Evolutionary conservation across 805 yeast species (phyloP).

Genomic region (Candida nonsorbophila): DNA sequence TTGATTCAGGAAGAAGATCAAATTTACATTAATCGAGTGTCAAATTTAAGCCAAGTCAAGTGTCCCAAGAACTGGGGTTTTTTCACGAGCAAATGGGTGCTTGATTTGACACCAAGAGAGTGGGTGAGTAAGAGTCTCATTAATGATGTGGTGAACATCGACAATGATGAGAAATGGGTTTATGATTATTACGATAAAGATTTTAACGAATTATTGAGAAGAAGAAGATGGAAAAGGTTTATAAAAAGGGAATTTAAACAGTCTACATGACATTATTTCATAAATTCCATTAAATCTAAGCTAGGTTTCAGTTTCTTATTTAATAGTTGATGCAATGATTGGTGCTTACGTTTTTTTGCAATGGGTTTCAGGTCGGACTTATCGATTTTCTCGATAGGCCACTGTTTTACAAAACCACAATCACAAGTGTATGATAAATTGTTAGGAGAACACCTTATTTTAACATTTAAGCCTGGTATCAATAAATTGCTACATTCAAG

Average conservation of each 20-base stretch:
- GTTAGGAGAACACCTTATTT: not conserved
- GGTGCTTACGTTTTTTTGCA: conserved; percentile 41
- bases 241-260: no score
- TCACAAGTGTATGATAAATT: conserved; percentile 6
- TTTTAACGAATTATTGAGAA: conserved; percentile 37
- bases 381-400: not conserved
- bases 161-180: conserved; percentile 80
- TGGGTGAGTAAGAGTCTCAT: conserved; percentile 60
- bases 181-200: conserved; percentile 48
- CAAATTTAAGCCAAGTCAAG: conserved; percentile 27
- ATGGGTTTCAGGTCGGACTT: not conserved
- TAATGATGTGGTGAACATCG: conserved; percentile 51
- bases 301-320: conserved; percentile 33
- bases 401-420: conserved; percentile 10
- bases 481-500: conserved; percentile 22
- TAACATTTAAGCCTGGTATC: conserved; percentile 24
- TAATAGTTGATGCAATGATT: conserved; percentile 36
- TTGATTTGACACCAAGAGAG: conserved; percentile 56
- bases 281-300: conserved; percentile 46
- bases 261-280: conserved; percentile 25
- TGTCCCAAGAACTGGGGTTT: conserved; percentile 64
- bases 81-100: conserved; percentile 47
- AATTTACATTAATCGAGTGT: conserved; percentile 6
- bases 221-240: conserved; percentile 63
- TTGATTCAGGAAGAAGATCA: conserved; percentile 12